Evolutionary conservation across 441 rosid species (phyloP).

Genomic region (Monsonia emarginata): DNA sequence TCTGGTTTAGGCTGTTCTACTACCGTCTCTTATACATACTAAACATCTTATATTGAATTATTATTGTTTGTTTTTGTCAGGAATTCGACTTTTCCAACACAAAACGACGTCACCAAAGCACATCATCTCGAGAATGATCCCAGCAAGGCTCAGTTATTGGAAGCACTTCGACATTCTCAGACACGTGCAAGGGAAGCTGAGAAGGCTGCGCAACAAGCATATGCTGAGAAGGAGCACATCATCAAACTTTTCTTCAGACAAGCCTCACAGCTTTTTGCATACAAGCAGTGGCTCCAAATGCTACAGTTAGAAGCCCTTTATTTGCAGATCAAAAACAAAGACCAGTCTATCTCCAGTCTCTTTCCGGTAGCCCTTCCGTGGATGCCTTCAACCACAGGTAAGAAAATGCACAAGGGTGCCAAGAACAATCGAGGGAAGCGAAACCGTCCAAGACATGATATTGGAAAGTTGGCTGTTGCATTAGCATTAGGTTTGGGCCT

Average conservation of each 20-base stretch:
- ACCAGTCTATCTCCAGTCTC: constrained; percentile 36
- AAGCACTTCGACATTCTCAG: constrained; percentile 86
- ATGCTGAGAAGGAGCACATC: constrained; percentile 73
- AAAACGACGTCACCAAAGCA: constrained; percentile 25
- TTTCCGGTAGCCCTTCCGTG: constrained; percentile 43
- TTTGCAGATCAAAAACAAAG: constrained; percentile 46
- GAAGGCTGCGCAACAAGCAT: constrained; percentile 63
- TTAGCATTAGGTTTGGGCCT: too few species aligned
- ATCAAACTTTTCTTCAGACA: constrained; percentile 72
- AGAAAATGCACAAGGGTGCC: constrained; percentile 30
- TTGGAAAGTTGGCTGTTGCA: too few species aligned
- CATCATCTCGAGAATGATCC: constrained; percentile 38
- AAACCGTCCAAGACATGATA: too few species aligned
- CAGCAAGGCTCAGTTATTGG: constrained; percentile 65
- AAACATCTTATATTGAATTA: too few species aligned
- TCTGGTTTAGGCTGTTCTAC: too few species aligned
- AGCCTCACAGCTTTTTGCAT: constrained; percentile 86
- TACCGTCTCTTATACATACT: too few species aligned
- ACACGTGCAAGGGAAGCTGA: constrained; percentile 98
- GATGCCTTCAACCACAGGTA: constrained; percentile 34
- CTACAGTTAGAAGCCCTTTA: constrained; percentile 68
- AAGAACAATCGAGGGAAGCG: constrained; percentile 37
- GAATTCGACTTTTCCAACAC: constrained; percentile 23
- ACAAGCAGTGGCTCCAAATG: constrained; percentile 81
- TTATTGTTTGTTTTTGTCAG: neutral